These are phyloP conservation scores for Alternaria brassicae DNA, from an alignment of 2,329 filamentous ascomycete genomes.

Conservation along the genomic window DNA sequence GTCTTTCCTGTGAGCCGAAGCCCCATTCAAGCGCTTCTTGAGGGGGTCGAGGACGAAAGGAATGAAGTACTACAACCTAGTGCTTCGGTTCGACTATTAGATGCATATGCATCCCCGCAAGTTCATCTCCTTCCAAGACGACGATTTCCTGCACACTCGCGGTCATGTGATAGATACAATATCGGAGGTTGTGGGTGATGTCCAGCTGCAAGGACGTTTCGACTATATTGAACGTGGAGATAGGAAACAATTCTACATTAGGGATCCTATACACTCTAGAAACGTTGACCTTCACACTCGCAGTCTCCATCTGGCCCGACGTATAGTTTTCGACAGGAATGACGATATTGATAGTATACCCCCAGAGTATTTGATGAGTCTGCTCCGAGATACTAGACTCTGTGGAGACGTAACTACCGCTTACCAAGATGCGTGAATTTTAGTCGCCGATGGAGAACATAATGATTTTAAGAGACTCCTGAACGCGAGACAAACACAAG, in stretches of 20 bases:
- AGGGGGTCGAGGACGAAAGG: accelerated
- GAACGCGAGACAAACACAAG: background rate
- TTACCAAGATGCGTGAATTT: background rate
- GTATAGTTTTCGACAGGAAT: accelerated
- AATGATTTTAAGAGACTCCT: accelerated
- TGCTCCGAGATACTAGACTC: background rate
- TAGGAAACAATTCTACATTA: accelerated
- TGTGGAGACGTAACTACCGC: background rate
- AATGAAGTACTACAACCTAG: accelerated
- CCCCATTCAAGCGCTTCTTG: accelerated
- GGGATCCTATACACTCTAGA: background rate
- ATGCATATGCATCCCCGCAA: background rate
- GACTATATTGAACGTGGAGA: accelerated
- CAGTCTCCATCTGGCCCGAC: background rate
- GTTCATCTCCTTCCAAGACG: background rate
- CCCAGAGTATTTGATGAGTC: background rate
- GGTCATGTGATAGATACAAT: background rate
- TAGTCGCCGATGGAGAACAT: background rate
- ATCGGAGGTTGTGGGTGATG: background rate
- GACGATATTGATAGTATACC: accelerated
- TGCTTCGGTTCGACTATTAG: accelerated
- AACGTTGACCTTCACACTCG: background rate
- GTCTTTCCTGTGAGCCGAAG: accelerated
- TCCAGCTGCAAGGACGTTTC: background rate
- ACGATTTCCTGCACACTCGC: background rate